These are phyloP conservation scores for Cytospora mali DNA, from an alignment of 2,329 filamentous ascomycete genomes.

Conservation along the genomic window DNA sequence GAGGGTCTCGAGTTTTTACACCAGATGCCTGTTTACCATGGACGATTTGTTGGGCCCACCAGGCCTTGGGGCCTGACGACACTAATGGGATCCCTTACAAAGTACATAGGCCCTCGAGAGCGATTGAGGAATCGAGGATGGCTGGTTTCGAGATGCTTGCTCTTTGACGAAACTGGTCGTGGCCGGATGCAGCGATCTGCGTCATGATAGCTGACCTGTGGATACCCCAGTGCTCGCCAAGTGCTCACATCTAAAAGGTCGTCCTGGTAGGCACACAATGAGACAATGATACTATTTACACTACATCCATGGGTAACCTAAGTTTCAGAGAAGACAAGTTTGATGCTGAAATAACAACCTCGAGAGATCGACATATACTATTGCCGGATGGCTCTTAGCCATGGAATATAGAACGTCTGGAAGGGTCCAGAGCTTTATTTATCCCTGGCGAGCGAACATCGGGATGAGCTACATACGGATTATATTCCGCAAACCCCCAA, in stretches of 20 bases:
- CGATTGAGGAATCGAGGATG: constrained; percentile 1
- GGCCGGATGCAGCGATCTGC: constrained; percentile 20
- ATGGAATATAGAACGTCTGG: background rate
- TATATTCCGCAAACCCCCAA: background rate
- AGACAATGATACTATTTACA: background rate
- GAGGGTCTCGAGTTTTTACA: background rate
- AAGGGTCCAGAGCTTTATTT: background rate
- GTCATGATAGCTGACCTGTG: constrained; percentile 14
- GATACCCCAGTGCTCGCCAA: background rate
- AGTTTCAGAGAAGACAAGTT: background rate
- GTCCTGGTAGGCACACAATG: background rate
- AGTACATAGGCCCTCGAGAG: background rate
- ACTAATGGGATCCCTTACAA: background rate
- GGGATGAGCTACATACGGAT: background rate
- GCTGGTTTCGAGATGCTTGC: constrained; percentile 10
- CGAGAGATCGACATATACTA: background rate
- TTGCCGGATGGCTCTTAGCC: background rate
- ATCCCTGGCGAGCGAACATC: background rate
- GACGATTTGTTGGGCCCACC: background rate
- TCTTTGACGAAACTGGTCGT: constrained; percentile 15
- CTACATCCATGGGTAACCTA: too few species aligned
- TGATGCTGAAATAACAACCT: background rate
- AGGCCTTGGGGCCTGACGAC: background rate
- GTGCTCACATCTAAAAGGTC: background rate
- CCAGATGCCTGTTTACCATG: background rate